phyloP scores from a whole-genome alignment of 208 protist genomes.

The Crithidia brevicula region DNA sequence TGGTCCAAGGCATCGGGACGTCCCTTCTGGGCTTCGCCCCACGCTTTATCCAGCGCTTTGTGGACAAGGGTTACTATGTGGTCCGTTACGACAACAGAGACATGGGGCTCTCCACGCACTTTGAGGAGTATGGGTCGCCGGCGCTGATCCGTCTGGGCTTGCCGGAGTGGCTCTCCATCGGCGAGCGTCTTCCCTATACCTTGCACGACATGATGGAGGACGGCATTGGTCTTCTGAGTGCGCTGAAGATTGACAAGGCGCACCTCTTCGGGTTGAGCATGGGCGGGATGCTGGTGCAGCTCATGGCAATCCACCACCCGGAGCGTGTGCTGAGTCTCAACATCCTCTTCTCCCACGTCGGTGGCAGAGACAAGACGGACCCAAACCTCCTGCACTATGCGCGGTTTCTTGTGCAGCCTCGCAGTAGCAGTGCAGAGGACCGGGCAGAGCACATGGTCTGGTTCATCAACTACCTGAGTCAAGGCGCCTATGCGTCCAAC shows the following conservation, averaged over 20 bases:
- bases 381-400: slow-evolving; percentile 43
- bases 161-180: slow-evolving; percentile 51
- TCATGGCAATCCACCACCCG: slow-evolving; percentile 61
- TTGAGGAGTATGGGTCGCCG: slow-evolving; percentile 44
- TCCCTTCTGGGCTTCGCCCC: slow-evolving; percentile 37
- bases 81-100: slow-evolving; percentile 87
- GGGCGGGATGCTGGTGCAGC: slow-evolving; percentile 86
- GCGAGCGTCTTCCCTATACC: slow-evolving; percentile 56
- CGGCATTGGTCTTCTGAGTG: slow-evolving; percentile 57
- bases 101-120: slow-evolving; percentile 60
- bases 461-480: slow-evolving; percentile 45
- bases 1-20: slow-evolving; percentile 62
- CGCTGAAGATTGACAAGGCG: slow-evolving; percentile 54
- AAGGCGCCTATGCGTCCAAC: slow-evolving; percentile 38
- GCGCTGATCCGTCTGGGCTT: slow-evolving; percentile 47
- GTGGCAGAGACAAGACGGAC: slow-evolving; percentile 39
- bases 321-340: slow-evolving; percentile 63
- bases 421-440: slow-evolving; percentile 52
- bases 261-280: slow-evolving; percentile 79
- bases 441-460: slow-evolving; percentile 43
- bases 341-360: slow-evolving; percentile 59
- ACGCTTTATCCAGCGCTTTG: slow-evolving; percentile 48
- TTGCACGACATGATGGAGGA: slow-evolving; percentile 78
- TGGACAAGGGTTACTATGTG: slow-evolving; percentile 63
- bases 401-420: slow-evolving; percentile 43